A percentile compares a stretch with the other conserved stretches of the same genome.
Evolutionary conservation across 176 grass and related monocot species (phyloP).

Genomic region (Poa annua): DNA sequence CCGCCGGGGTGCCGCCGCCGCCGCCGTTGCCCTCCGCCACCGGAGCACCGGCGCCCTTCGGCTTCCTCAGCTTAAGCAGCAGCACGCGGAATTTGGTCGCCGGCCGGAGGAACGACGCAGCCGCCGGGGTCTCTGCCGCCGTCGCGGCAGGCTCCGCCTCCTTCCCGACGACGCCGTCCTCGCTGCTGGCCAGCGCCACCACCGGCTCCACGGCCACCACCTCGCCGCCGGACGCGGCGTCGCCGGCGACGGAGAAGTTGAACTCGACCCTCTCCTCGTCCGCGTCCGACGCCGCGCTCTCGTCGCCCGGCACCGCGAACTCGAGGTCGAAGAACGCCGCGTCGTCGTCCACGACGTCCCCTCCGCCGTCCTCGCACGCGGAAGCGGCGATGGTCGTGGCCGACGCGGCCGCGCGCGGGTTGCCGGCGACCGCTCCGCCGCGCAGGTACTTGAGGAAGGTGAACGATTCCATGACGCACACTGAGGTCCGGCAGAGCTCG

Average conservation of each 20-base stretch:
- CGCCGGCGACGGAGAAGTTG: constrained; percentile 50
- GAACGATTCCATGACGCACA: constrained; percentile 75
- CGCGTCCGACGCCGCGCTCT: constrained; percentile 41
- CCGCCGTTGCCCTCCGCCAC: not conserved
- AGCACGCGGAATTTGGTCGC: constrained; percentile 85
- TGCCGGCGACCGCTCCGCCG: constrained; percentile 44
- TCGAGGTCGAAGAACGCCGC: constrained; percentile 97
- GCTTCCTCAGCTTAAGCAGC: constrained; percentile 70
- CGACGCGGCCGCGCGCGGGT: constrained; percentile 17
- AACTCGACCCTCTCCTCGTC: constrained; percentile 58
- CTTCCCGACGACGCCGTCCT: constrained; percentile 12
- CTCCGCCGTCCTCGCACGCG: constrained; percentile 38
- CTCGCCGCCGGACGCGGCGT: constrained; percentile 33
- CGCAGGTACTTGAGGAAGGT: constrained; percentile 90
- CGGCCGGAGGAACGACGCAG: constrained; percentile 59
- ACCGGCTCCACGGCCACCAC: constrained; percentile 7
- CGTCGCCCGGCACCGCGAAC: constrained; percentile 78
- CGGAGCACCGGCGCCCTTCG: not conserved
- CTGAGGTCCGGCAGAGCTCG: not conserved
- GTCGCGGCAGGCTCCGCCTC: constrained; percentile 4
- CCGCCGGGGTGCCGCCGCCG: not conserved
- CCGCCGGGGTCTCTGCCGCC: not conserved
- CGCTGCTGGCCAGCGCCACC: not conserved
- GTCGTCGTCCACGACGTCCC: constrained; percentile 62
- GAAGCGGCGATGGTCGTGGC: constrained; percentile 47